These are phyloP conservation scores for Colletotrichum cereale DNA, from an alignment of 2,329 filamentous ascomycete species.

Conservation along the genomic window DNA sequence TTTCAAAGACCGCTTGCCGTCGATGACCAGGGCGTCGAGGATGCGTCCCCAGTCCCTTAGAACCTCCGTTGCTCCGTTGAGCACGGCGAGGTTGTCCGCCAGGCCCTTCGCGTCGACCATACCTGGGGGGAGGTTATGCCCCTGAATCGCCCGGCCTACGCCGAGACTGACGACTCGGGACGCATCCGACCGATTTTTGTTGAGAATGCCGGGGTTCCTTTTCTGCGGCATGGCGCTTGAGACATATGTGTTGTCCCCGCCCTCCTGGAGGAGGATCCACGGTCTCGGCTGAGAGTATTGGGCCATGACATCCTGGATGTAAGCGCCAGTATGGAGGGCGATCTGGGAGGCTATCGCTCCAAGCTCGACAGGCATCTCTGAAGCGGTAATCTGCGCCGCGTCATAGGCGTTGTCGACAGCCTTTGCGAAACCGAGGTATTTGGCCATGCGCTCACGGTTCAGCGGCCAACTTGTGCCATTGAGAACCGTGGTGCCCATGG, in stretches of 20 bases:
- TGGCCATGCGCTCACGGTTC: slow-evolving; percentile 35
- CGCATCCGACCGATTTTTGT: slow-evolving; percentile 14
- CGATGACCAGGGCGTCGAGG: slow-evolving; percentile 22
- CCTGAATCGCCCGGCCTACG: slow-evolving; percentile 29
- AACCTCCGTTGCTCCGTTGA: slow-evolving; percentile 7
- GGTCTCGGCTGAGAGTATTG: slow-evolving; percentile 33
- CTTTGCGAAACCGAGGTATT: slow-evolving; percentile 30
- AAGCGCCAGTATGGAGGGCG: slow-evolving; percentile 26
- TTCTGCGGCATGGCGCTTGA: slow-evolving; percentile 38
- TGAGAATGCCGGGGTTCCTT: slow-evolving; percentile 24
- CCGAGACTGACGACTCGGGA: slow-evolving; percentile 26
- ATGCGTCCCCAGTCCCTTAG: slow-evolving; percentile 17
- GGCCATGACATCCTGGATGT: slow-evolving; percentile 33
- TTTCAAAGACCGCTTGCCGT: slow-evolving; percentile 20
- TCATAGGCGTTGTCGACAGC: slow-evolving; percentile 35
- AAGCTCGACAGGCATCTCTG: slow-evolving; percentile 33
- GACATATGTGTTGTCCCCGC: slow-evolving; percentile 31
- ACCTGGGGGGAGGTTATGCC: slow-evolving; percentile 29
- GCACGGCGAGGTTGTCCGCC: slow-evolving; percentile 21
- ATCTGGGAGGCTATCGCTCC: slow-evolving; percentile 22
- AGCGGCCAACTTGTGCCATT: slow-evolving; percentile 38
- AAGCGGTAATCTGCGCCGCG: slow-evolving; percentile 29
- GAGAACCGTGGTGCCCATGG: slow-evolving; percentile 31
- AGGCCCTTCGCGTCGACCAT: slow-evolving; percentile 32
- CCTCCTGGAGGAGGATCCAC: slow-evolving; percentile 34